Percentiles rank a stretch among this genome's conserved stretches.
These are phyloP conservation scores for Lanmaoa pseudosensibilis DNA, from an alignment of 768 basidiomycete genomes.

Conservation along the genomic window DNA sequence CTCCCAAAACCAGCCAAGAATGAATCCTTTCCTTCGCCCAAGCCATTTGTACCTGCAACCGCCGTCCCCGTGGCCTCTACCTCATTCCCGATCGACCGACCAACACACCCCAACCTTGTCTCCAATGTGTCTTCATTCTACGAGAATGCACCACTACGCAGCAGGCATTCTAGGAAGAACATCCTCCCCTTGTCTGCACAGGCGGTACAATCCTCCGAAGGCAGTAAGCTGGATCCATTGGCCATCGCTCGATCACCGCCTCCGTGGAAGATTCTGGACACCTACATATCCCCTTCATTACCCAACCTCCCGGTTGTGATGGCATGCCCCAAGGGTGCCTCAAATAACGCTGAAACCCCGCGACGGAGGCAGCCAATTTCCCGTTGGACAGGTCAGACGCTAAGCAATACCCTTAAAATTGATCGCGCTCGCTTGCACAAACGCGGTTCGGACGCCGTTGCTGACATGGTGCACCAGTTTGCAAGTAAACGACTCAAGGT, in stretches of 20 bases:
- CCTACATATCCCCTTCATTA: not conserved
- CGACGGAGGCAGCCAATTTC: not conserved
- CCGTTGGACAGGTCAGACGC: slow-evolving; percentile 3
- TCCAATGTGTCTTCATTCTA: slow-evolving; percentile 25
- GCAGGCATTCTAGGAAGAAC: not conserved
- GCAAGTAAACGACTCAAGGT: slow-evolving; percentile 22
- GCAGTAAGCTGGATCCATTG: slow-evolving; percentile 19
- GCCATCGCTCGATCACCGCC: slow-evolving; percentile 31
- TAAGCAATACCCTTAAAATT: slow-evolving; percentile 12
- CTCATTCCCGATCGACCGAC: not conserved
- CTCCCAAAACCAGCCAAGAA: slow-evolving; percentile 3
- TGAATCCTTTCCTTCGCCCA: not conserved
- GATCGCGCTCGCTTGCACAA: slow-evolving; percentile 30
- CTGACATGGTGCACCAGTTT: slow-evolving; percentile 22
- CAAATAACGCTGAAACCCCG: not conserved
- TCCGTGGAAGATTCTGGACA: slow-evolving; percentile 22
- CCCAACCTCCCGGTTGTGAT: not conserved
- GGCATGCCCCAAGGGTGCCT: not conserved
- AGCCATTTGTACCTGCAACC: not conserved
- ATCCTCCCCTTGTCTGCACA: slow-evolving; percentile 22
- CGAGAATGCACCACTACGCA: not conserved
- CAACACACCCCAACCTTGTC: not conserved
- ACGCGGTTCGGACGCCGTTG: slow-evolving; percentile 20
- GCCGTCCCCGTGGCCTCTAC: not conserved
- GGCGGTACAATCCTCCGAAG: slow-evolving; percentile 16